Evolutionary conservation across 768 basidiomycete genomes (phyloP), one percentile per base, ranked within the genome.

Genomic region (Calocybe cyanea): DNA sequence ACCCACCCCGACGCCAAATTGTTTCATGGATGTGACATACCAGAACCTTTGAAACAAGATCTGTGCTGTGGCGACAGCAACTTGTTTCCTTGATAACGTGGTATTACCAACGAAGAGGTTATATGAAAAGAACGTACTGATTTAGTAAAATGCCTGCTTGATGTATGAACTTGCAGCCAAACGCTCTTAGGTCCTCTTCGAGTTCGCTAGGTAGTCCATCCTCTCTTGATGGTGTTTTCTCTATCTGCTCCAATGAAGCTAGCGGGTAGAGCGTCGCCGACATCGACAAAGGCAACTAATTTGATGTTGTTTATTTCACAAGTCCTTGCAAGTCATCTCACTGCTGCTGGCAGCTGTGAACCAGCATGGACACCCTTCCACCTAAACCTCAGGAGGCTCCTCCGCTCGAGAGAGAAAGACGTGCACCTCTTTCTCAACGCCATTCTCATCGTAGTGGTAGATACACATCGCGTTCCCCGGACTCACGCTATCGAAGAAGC

Each of bases 31-130:
- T 3, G 86, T 85, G 14, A 95, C 89, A 66, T 80, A 98, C 88
- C 88, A 98, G 72, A 99, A 99, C 25, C 95, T 75, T 52, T 99
- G 96, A 62, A 94, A 95, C 1, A 99, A 69, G 24, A 98, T 91
- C 62, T 97, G 94, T 0, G 96, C 96, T 1, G 94, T 91, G 5
- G 96, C 92, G 43, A 97, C 88, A 11, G 94, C 94, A 21, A 96
- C 94, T 62, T 99, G 96, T 53, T 97, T 96, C 66, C 87, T 90
- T 63, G 52, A 33, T 33, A 53, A 33, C 43, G 45, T 41, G 49
- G 49, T 48, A 48, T 25, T 49, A 28, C 25, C 25, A 28, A 28
- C 20, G 25, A 30, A 23, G 28, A n/a, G n/a, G 18, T 41, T 13
- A 18, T 14, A 34, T 6, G 9, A 28, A 19, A 34, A 37, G 44